A percentile compares a stretch with the other conserved stretches of the same genome.
These are phyloP conservation scores for Neoscytalidium dimidiatum DNA, from an alignment of 2,329 filamentous ascomycete genomes.

Conservation along the genomic window DNA sequence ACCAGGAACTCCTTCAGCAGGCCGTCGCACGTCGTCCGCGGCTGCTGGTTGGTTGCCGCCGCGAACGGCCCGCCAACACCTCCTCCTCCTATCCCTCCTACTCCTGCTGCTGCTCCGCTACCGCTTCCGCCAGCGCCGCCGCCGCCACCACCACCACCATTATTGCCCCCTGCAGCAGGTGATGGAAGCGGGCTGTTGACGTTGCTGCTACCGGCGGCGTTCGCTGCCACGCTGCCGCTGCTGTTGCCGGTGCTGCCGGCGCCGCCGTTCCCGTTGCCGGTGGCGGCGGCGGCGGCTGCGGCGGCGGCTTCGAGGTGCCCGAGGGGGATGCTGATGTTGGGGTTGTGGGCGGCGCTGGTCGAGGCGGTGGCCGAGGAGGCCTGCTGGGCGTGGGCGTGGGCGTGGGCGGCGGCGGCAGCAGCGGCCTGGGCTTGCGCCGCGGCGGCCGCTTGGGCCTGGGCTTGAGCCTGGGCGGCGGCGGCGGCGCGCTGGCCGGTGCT, in stretches of 20 bases:
- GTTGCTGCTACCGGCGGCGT: no score
- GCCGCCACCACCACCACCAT: no score
- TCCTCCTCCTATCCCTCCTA: background rate
- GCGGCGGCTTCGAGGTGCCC: slow-evolving; percentile 26
- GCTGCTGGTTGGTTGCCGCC: slow-evolving; percentile 16
- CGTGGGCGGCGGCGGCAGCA: background rate
- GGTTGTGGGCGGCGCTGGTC: background rate
- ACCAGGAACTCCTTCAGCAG: slow-evolving; percentile 70
- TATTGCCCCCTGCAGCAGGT: no score
- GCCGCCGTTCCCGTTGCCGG: background rate
- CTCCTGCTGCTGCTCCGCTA: slow-evolving; percentile 23
- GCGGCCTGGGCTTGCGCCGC: background rate
- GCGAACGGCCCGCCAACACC: background rate
- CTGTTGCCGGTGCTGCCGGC: slow-evolving; percentile 24
- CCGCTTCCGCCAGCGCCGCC: no score
- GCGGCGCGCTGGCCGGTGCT: slow-evolving; percentile 21
- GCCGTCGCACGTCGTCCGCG: slow-evolving; percentile 52
- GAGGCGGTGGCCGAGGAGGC: background rate
- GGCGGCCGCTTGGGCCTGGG: background rate
- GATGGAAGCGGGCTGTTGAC: slow-evolving; percentile 6
- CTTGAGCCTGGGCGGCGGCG: background rate
- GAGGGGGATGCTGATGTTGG: slow-evolving; percentile 18
- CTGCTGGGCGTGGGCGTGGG: background rate
- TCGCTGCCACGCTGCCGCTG: background rate
- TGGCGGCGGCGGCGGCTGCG: slow-evolving; percentile 9